Evolutionary conservation across 805 yeast genomes (phyloP), one percentile per base, ranked within the genome.

Genomic region (Metschnikowia continentalis): DNA sequence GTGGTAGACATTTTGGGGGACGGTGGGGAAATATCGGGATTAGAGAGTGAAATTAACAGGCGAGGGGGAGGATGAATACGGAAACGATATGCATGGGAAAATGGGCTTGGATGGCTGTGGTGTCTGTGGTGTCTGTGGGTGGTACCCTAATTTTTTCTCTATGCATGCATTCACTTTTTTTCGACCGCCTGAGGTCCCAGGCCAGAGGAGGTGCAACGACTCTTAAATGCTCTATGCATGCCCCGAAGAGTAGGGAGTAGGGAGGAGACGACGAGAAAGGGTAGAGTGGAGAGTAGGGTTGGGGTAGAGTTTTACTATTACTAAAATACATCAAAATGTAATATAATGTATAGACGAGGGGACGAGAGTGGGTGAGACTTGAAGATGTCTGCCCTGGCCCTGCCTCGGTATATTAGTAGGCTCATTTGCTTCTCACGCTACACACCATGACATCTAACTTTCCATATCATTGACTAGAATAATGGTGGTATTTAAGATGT

Each of bases 1-100:
- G 50, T 30, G 36, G 42, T 52, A 6, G 59, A 49, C 61, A 58
- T 58, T 30, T 10, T 30, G 32, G 15, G 5, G n/a, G 15, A 5
- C 23, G 14, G 6, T 13, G 33, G 40, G 14, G 19, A 3, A 32
- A 13, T 23, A 26, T n/a, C 19, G n/a, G 32, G 42, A n/a, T 14
- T 39, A 26, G 32, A 43, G 45, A 32, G 37, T 42, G 36, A 14
- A 30, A 15, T 10, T 15, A n/a, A 15, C 11, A 26, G n/a, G 33
- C 26, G 30, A 7, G 5, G 32, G 15, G 13, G 33, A 40, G 23
- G 35, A 39, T 23, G 42, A n/a, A 19, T 7, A 39, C 5, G 19
- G 19, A 32, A n/a, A 42, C 36, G 22, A 22, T 32, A 42, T 32
- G 36, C 45, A 42, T 42, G 23, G 36, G 36, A 42, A 39, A 42